A percentile compares a stretch with the other conserved stretches of the same genome.
phyloP scores from a whole-genome alignment of 371 early-diverging fungal species.

The Mortierella sp. region DNA sequence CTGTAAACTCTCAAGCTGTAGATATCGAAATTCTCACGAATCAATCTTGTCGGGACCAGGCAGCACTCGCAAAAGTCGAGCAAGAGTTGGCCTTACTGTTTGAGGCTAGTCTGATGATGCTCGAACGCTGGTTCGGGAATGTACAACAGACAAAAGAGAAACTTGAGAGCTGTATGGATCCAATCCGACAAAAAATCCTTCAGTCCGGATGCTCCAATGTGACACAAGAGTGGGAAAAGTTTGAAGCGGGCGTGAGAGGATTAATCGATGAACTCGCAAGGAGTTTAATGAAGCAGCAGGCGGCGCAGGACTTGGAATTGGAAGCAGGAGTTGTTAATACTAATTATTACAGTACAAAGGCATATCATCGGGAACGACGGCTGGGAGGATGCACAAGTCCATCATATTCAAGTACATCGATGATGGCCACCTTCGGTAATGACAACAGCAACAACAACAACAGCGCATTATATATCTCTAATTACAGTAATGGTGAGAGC shows the following conservation, averaged over 20 bases:
- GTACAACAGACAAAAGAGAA: slow-evolving; percentile 11
- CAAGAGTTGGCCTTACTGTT: slow-evolving; percentile 42
- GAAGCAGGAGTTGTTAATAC: not conserved
- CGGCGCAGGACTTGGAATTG: slow-evolving; percentile 10
- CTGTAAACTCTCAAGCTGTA: slow-evolving; percentile 28
- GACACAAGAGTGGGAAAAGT: not conserved
- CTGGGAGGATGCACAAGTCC: slow-evolving; percentile 11
- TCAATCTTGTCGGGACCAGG: slow-evolving; percentile 19
- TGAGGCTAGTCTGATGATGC: slow-evolving; percentile 43
- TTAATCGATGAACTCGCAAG: slow-evolving; percentile 16
- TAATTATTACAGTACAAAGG: not conserved
- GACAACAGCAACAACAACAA: slow-evolving; percentile 5
- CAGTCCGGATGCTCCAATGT: not conserved
- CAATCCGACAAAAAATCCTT: slow-evolving; percentile 31
- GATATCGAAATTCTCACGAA: slow-evolving; percentile 29
- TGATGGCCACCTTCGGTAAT: not conserved
- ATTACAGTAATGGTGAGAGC: not conserved
- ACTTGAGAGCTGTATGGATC: slow-evolving; percentile 7
- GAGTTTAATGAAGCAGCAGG: slow-evolving; percentile 20
- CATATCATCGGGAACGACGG: not conserved
- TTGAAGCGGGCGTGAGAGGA: slow-evolving; percentile 12
- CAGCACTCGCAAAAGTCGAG: slow-evolving; percentile 29
- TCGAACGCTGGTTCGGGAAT: slow-evolving; percentile 31
- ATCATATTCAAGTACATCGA: not conserved
- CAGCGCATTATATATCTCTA: not conserved